Base-by-base conservation (phyloP, 176 grass and related monocot genomes). In the Zoysia japonica region DNA sequence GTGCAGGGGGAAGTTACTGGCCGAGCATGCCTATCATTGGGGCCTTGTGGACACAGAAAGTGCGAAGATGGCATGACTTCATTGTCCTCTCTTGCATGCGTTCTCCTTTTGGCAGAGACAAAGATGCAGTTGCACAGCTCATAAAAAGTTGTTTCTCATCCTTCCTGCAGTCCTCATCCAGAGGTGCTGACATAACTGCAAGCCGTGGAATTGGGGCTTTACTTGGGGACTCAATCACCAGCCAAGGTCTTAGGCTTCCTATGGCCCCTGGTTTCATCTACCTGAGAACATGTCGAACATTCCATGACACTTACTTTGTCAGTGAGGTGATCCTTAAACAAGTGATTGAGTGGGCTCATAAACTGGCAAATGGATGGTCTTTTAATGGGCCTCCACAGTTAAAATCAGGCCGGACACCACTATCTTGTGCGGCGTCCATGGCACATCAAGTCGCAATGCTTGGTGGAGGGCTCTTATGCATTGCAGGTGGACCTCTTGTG, bases 11-110 rank as follows among this genome's bases (percentile, higher is more conserved):
- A 4, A 89, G 88, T 75, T 87, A 84, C 46, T 99, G 96, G 96
- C 92, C 96, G 52, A 99, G 96, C 77, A 99, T 95, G 92, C 96
- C 96, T 17, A 99, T 99, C 52, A 95, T 99, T 81, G 96, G 84
- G 61, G 92, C 92, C 41, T 82, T 99, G 66, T 99, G 96, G 96
- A 74, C 90, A 56, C 96, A 99, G 59, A 99, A 99, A 87, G 96
- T 94, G 44, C 82, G 83, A 59, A 92, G 86, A 79, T 99, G 92
- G 92, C 92, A 93, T 77, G 86, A 99, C 61, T 99, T 99, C 53
- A 99, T 99, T 12, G 20, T 95, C 43, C 88, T 99, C 28, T 91
- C 92, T 74, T 99, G 96, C 65, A 85, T 91, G 12, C 88, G 88
- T 6, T 93, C 88, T 74, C 96, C 96, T 28, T 99, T 99, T 16